Percentiles rank a stretch among this genome's conserved stretches.
phyloP scores from a whole-genome alignment of 805 yeast genomes.

The Hermanozyma aechmeae region DNA sequence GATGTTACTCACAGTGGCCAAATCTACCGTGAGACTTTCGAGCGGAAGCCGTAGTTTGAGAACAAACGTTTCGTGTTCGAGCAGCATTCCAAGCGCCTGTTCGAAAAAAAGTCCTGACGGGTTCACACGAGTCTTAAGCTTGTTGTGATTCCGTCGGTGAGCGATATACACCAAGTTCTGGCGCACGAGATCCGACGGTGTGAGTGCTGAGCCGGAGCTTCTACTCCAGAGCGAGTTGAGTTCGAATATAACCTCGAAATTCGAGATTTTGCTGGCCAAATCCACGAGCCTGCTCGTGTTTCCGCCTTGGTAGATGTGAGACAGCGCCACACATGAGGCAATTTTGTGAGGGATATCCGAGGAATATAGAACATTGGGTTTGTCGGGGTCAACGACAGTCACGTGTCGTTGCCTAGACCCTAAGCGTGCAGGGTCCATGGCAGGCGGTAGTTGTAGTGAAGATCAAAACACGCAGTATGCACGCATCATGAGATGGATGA shows the following conservation, averaged over 20 bases:
- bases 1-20: slow-evolving; percentile 8
- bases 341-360: slow-evolving; percentile 23
- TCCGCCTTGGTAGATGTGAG: slow-evolving; percentile 6
- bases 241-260: slow-evolving; percentile 21
- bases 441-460: too few species aligned
- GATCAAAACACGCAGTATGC: too few species aligned
- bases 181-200: slow-evolving; percentile 24
- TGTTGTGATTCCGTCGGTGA: not conserved
- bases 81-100: slow-evolving; percentile 5
- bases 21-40: slow-evolving; percentile 13
- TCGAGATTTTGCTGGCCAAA: slow-evolving; percentile 8
- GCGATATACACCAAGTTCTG: slow-evolving; percentile 19
- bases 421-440: slow-evolving; percentile 1
- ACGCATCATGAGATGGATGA: too few species aligned
- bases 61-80: slow-evolving; percentile 21
- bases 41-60: slow-evolving; percentile 19
- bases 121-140: not conserved
- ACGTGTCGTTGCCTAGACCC: slow-evolving; percentile 2
- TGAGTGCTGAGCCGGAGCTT: slow-evolving; percentile 15
- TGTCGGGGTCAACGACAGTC: slow-evolving; percentile 16
- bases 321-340: slow-evolving; percentile 10
- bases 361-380: slow-evolving; percentile 29
- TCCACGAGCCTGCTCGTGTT: slow-evolving; percentile 7
- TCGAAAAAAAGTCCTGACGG: slow-evolving; percentile 1
- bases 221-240: slow-evolving; percentile 25